Conservation (phyloP, 2,329 filamentous ascomycete genomes). For the Diaporthe velutina region DNA sequence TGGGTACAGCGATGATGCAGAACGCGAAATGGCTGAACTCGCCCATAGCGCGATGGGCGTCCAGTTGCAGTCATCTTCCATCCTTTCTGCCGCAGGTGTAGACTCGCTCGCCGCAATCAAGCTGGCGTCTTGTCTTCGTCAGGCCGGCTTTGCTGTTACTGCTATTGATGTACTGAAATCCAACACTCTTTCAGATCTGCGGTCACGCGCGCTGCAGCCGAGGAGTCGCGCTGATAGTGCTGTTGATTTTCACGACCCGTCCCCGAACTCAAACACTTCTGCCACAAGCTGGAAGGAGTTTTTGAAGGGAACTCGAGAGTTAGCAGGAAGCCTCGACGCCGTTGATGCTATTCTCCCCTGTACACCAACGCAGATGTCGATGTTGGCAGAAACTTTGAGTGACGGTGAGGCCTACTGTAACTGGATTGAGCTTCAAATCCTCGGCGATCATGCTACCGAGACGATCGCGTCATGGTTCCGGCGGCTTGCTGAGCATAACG, state of each 20-base stretch:
- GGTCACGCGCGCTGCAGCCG: slow-evolving; percentile 35
- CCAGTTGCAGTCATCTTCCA: slow-evolving; percentile 45
- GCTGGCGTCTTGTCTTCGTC: slow-evolving; percentile 74
- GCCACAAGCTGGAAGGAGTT: neutral
- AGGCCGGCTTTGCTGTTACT: slow-evolving; percentile 65
- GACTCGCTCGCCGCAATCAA: slow-evolving; percentile 58
- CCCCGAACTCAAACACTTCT: neutral
- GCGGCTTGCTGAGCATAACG: slow-evolving; percentile 66
- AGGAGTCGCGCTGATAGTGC: neutral
- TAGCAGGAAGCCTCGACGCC: slow-evolving; percentile 51
- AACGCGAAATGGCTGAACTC: slow-evolving; percentile 51
- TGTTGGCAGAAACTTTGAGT: slow-evolving; percentile 80
- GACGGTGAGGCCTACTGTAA: slow-evolving; percentile 80
- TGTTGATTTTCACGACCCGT: neutral
- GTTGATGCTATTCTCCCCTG: slow-evolving; percentile 69
- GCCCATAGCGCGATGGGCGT: slow-evolving; percentile 46
- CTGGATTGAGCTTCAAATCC: slow-evolving; percentile 73
- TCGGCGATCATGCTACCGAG: slow-evolving; percentile 45
- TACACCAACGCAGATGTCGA: slow-evolving; percentile 81
- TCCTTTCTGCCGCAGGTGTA: slow-evolving; percentile 51
- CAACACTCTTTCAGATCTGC: slow-evolving; percentile 54
- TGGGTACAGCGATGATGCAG: slow-evolving; percentile 46
- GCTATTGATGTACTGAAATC: slow-evolving; percentile 74
- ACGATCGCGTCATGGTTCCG: slow-evolving; percentile 64
- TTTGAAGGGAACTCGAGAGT: slow-evolving; percentile 37